Base-by-base conservation (phyloP, 148 eudicot genomes). In the Camellia sinensis region DNA sequence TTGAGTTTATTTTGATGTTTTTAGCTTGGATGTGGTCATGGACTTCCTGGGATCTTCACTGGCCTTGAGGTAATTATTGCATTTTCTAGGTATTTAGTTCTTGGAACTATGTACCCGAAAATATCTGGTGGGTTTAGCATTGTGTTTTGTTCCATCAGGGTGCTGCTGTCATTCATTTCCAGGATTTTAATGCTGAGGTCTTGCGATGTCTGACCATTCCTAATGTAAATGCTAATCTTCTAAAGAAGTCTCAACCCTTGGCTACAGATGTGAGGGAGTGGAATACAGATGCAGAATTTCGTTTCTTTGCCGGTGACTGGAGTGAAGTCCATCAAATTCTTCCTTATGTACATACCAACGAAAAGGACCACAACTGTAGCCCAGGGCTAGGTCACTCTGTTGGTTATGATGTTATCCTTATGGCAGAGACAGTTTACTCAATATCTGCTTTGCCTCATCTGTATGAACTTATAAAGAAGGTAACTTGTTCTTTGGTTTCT, bases 21-120 rank as follows among this genome's bases (percentile, higher is more conserved):
- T 80, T 82, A 95, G 99, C 97, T 96, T 81, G 99, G 99, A 77
- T 96, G 97, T 69, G 99, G 99, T 63, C 99, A 96, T 85, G 99
- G 99, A 60, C 98, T 96, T 83, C 99, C 99, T 80, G 98, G 99
- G 48, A 91, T 96, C 72, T 96, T 87, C 82, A 85, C 93, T 70
- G 90, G 92, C 86, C 85, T 93, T 43, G 87, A 92, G 99, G 99
- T 93, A 81, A 79, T 76, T 67, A 64, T 50, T 52, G 56, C 22
- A 45, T 61, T 21, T 41, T 18, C 57, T 15, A 12, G 5, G 54
- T 54, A 50, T 65, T 80, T 71, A 8, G 74, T 76, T 10, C 78
- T 83, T 73, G 7, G 19, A 22, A 52, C 2, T 3, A 44, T 46
- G 41, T 56, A 74, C 80, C 65, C 50, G 6, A 22, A 78, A 57